Base-by-base conservation (phyloP, 1,284 basidiomycete genomes). In the Gomphus bonarii region DNA sequence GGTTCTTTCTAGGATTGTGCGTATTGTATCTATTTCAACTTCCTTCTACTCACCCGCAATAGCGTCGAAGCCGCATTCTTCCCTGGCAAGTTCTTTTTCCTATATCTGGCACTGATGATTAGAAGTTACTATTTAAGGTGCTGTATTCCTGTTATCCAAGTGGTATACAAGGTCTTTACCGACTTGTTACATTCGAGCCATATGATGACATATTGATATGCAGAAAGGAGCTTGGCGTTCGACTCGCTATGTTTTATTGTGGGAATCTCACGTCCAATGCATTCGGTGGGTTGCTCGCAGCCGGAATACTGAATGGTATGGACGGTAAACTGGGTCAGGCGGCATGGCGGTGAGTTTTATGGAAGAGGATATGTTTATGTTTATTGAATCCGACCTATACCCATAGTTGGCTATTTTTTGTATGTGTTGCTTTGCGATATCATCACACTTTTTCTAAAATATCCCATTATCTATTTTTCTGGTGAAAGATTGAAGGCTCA, bases 251-350 rank as follows among this genome's bases (percentile, higher is more conserved):
- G 50, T 67, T 81, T 14, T 80, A 73, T 64, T 73, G 70, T 57
- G 77, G 78, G 10, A 66, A 68, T 46, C 64, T 79, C 25, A 73
- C 79, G 56, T 75, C 73, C 16, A 80, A 78, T 66, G 78, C 77
- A 6, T 79, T 80, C 60, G 75, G 78, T 11, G 66, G 71, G 10
- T 64, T 76, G 43, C 64, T 73, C 54, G 74, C 68, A 28, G 70
- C 74, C 20, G 63, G 64, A 33, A 68, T 71, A 50, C 43, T 61
- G 68, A 58, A 67, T 42, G 72, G 71, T 55, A 77, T 78, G 78
- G 67, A 79, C 28, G 77, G 75, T 31, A 70, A 69, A 18, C 66
- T 75, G 6, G 76, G 77, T 38, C 72, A 73, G 31, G 69, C 72
- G 3, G 75, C 67, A 28, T 79, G 68, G 72, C 66, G 58, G 59